Conservation (phyloP, 257 asterid species). For the Solanum verrucosum region DNA sequence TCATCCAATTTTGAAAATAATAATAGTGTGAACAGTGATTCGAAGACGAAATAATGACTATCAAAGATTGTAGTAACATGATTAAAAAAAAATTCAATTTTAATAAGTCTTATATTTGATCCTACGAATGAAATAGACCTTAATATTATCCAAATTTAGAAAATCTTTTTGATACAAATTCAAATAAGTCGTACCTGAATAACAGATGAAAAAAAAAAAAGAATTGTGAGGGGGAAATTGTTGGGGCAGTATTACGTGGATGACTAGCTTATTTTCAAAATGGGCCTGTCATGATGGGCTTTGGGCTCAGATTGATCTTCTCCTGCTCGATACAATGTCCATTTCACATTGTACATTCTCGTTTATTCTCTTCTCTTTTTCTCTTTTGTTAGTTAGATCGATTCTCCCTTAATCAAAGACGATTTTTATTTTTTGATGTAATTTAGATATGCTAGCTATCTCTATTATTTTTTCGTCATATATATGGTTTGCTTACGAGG, state of each 20-base stretch:
- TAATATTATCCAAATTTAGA: no score
- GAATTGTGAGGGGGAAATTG: neutral
- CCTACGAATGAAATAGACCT: neutral
- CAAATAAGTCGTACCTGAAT: neutral
- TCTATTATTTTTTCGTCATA: no score
- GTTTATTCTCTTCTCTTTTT: no score
- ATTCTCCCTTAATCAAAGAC: no score
- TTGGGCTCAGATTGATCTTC: neutral
- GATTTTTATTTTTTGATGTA: no score
- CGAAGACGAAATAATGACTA: neutral
- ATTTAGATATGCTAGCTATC: neutral
- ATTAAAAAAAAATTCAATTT: no score
- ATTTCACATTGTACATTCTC: no score
- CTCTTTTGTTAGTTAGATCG: no score
- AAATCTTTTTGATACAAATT: no score
- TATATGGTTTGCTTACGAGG: neutral
- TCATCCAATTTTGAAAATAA: no score
- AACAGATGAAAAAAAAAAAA: no score
- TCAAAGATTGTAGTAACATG: neutral
- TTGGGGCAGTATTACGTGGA: neutral
- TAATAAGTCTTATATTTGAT: neutral
- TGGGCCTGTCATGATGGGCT: neutral
- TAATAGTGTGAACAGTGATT: neutral
- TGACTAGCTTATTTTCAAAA: no score
- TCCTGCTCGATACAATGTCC: neutral